These are phyloP conservation scores for Tetradesmus lagerheimii DNA, from an alignment of 139 green algal species.

Conservation along the genomic window DNA sequence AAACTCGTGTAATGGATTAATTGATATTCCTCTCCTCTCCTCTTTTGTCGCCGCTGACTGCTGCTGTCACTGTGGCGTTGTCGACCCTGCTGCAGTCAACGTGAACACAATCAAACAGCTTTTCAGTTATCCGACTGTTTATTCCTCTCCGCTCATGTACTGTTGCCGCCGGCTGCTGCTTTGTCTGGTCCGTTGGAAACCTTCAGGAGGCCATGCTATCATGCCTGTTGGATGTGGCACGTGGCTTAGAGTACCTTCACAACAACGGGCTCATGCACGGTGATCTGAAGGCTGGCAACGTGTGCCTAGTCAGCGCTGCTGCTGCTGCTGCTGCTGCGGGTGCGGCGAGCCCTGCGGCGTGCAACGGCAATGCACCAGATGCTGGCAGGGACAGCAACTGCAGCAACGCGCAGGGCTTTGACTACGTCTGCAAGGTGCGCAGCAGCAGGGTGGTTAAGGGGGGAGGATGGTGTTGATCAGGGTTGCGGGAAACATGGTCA, in stretches of 20 bases:
- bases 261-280: not conserved
- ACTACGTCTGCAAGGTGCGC: not conserved
- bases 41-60: too few relatives aligned
- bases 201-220: not conserved
- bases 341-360: not conserved
- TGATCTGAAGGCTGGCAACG: not conserved
- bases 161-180: not conserved
- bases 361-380: not conserved
- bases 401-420: not conserved
- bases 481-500: too few relatives aligned
- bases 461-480: too few relatives aligned
- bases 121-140: too few relatives aligned
- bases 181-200: too few relatives aligned
- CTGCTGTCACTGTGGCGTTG: too few relatives aligned
- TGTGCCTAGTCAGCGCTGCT: not conserved
- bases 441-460: too few relatives aligned
- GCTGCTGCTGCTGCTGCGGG: not conserved
- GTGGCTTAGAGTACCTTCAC: not conserved
- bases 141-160: too few relatives aligned
- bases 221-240: not conserved
- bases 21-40: too few relatives aligned
- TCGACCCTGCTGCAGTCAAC: too few relatives aligned
- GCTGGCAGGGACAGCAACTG: not conserved
- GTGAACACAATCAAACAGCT: too few relatives aligned
- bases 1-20: too few relatives aligned